Percentiles rank a stretch among this genome's conserved stretches.
These are phyloP conservation scores for Patellaria atrata DNA, from an alignment of 495 filamentous ascomycete species.

Conservation along the genomic window DNA sequence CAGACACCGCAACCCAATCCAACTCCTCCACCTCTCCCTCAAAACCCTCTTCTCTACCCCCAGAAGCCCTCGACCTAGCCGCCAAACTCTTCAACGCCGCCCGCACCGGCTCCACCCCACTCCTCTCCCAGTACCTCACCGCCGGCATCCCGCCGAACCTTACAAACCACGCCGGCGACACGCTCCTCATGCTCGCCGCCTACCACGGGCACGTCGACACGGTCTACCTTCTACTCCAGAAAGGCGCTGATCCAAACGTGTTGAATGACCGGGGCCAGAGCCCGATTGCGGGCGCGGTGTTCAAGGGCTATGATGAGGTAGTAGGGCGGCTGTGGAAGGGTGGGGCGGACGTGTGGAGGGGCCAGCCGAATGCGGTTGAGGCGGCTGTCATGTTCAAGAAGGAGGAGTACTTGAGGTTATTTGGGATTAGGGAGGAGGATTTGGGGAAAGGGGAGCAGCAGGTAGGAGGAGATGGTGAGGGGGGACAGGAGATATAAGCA, in stretches of 20 bases:
- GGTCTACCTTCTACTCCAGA: constrained; percentile 18
- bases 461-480: no score
- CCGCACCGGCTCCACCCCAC: constrained; percentile 21
- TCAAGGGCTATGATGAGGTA: constrained; percentile 28
- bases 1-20: not conserved
- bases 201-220: constrained; percentile 27
- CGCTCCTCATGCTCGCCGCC: constrained; percentile 28
- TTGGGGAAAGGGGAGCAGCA: not conserved
- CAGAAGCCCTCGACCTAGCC: constrained; percentile 28
- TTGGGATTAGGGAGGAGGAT: constrained; percentile 19
- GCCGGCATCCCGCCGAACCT: constrained; percentile 30
- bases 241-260: constrained; percentile 26
- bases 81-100: constrained; percentile 29
- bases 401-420: constrained; percentile 20
- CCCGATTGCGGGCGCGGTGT: constrained; percentile 29
- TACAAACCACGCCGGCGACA: constrained; percentile 30
- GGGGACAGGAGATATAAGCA: no score
- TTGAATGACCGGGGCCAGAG: constrained; percentile 29
- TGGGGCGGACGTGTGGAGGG: constrained; percentile 22
- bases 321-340: constrained; percentile 24
- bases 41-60: constrained; percentile 19
- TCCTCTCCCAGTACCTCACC: constrained; percentile 21
- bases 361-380: constrained; percentile 28
- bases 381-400: constrained; percentile 28
- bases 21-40: not conserved